Evolutionary conservation across 2,329 filamentous ascomycete genomes (phyloP).

Genomic region (Fusarium torreyae): DNA sequence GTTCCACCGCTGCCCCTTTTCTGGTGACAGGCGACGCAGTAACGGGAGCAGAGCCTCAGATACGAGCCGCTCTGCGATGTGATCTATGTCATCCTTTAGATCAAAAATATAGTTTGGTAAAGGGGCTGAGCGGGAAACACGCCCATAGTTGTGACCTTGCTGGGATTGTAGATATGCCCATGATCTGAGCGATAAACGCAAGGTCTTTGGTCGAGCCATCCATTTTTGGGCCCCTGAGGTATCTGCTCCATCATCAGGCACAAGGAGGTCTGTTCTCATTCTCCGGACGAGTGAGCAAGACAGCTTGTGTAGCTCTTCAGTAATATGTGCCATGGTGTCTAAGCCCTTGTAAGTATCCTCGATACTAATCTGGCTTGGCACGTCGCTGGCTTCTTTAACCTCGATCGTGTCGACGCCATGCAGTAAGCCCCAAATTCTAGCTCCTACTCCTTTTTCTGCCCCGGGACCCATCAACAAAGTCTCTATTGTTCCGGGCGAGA

Average conservation of each 20-base stretch:
- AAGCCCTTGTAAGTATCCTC: constrained; percentile 90
- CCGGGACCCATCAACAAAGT: constrained; percentile 79
- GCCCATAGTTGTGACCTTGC: constrained; percentile 72
- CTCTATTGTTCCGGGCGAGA: constrained; percentile 77
- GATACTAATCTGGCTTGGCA: constrained; percentile 92
- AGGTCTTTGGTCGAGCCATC: constrained; percentile 84
- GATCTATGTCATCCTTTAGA: constrained; percentile 69
- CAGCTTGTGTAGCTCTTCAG: constrained; percentile 77
- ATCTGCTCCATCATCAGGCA: constrained; percentile 60
- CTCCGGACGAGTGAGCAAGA: constrained; percentile 79
- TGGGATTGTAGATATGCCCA: constrained; percentile 57
- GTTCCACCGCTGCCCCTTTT: constrained; percentile 78
- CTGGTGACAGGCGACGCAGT: constrained; percentile 81
- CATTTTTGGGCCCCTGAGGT: constrained; percentile 65
- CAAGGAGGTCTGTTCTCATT: constrained; percentile 83
- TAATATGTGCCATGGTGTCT: constrained; percentile 74
- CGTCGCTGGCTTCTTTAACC: constrained; percentile 78
- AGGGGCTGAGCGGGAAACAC: constrained; percentile 82
- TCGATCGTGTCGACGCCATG: constrained; percentile 84
- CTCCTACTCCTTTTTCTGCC: constrained; percentile 78
- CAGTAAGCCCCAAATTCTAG: constrained; percentile 81
- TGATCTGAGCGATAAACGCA: constrained; percentile 85
- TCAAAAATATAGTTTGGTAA: constrained; percentile 83
- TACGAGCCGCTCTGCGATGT: constrained; percentile 78
- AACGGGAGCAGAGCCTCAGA: constrained; percentile 77